Conservation (phyloP, 2,329 filamentous ascomycete species). For the Ceratocystis destructans region DNA sequence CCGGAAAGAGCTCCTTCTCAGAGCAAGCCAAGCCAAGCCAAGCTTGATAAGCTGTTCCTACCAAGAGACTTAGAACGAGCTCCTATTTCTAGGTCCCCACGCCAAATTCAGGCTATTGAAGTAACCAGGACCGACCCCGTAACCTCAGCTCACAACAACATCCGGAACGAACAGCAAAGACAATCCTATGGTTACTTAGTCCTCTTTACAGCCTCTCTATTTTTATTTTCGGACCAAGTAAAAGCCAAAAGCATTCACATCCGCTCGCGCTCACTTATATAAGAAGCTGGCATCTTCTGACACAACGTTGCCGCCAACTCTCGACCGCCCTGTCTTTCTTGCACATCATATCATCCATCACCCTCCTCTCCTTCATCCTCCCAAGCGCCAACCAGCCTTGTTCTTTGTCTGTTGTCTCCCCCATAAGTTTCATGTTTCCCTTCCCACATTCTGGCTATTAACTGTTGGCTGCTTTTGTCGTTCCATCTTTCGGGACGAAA, state of each 20-base stretch:
- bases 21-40: not conserved
- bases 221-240: not conserved
- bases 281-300: not conserved
- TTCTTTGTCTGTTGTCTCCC: not conserved
- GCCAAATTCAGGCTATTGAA: too few species aligned
- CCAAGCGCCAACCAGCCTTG: not conserved
- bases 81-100: too few species aligned
- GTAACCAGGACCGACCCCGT: not conserved
- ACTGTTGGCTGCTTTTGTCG: not conserved
- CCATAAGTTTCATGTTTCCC: slow-evolving; percentile 7
- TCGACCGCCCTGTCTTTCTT: not conserved
- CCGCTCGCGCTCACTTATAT: not conserved
- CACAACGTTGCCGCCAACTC: not conserved
- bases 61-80: too few species aligned
- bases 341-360: not conserved
- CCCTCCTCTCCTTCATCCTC: not conserved
- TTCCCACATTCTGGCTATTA: not conserved
- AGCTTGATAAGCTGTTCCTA: too few species aligned
- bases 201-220: slow-evolving; percentile 2
- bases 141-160: not conserved
- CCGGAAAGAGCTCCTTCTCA: not conserved
- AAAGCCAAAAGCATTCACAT: not conserved
- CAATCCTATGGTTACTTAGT: not conserved
- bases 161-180: not conserved
- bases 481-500: slow-evolving; percentile 5